These are phyloP conservation scores for Marchantia polymorpha DNA, from an alignment of 225 moss, liverwort and hornwort species.

Conservation along the genomic window DNA sequence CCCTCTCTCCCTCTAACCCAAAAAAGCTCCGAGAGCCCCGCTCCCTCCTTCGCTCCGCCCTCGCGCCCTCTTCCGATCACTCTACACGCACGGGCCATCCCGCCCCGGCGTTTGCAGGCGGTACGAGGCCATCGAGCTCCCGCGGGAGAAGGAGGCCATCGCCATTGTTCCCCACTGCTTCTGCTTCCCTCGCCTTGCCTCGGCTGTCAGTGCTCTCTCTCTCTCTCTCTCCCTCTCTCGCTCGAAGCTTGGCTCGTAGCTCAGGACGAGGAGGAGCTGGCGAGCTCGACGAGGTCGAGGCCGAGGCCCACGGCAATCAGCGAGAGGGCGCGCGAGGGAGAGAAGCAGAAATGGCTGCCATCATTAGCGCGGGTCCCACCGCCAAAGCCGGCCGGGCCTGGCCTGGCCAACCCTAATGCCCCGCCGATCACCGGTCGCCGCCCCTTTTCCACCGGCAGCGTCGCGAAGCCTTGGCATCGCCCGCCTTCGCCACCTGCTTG, in stretches of 20 bases:
- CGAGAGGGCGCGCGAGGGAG: not conserved
- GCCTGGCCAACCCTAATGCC: not conserved
- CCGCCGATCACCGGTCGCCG: not conserved
- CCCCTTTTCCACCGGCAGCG: not conserved
- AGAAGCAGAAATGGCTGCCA: not conserved
- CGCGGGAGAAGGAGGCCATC: not conserved
- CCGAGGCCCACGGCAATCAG: not conserved
- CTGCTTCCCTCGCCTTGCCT: not conserved
- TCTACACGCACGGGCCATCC: not conserved
- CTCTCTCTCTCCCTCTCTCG: not conserved
- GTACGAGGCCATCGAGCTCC: not conserved
- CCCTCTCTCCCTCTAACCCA: not conserved
- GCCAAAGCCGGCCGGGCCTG: not conserved
- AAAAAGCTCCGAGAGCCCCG: not conserved
- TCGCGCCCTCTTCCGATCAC: not conserved
- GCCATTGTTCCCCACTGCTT: conserved; percentile 5
- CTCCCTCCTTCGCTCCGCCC: no score
- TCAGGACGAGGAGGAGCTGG: not conserved
- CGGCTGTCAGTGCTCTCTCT: not conserved
- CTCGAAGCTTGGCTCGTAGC: not conserved
- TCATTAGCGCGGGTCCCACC: conserved; percentile 12
- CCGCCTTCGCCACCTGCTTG: not conserved
- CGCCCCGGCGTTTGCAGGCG: no score
- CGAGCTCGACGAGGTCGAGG: not conserved
- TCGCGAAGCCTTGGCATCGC: not conserved